Percentiles rank a stretch among this genome's conserved stretches.
These are phyloP conservation scores for Chalaropsis thielavioides DNA, from an alignment of 2,329 filamentous ascomycete genomes.

Conservation along the genomic window DNA sequence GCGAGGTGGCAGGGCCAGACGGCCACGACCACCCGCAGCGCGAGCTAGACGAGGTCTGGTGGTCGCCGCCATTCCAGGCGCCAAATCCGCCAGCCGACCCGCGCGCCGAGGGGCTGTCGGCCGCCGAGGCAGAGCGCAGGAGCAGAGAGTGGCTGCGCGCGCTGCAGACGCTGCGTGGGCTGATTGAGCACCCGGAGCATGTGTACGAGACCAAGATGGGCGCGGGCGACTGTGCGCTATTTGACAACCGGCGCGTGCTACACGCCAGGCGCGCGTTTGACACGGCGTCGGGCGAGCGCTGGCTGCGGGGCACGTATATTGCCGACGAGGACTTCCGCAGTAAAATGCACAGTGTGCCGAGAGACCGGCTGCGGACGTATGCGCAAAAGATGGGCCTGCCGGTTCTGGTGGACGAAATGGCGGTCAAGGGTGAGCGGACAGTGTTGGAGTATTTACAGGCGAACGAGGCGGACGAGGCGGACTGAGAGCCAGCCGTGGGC, in stretches of 20 bases:
- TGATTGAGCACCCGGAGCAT: slow-evolving; percentile 42
- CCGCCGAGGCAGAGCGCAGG: slow-evolving; percentile 14
- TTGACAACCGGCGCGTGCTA: slow-evolving; percentile 73
- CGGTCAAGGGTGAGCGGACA: slow-evolving; percentile 9
- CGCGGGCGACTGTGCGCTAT: slow-evolving; percentile 81
- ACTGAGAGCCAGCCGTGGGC: background rate
- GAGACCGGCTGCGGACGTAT: slow-evolving; percentile 14
- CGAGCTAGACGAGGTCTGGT: slow-evolving; percentile 30
- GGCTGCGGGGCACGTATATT: slow-evolving; percentile 78
- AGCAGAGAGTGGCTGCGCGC: slow-evolving; percentile 32
- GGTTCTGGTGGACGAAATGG: background rate
- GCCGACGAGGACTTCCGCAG: slow-evolving; percentile 36
- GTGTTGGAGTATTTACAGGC: slow-evolving; percentile 15
- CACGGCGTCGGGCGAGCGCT: slow-evolving; percentile 49
- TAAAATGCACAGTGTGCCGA: slow-evolving; percentile 19
- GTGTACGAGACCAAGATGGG: slow-evolving; percentile 58
- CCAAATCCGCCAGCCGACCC: slow-evolving; percentile 27
- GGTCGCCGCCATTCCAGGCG: slow-evolving; percentile 70
- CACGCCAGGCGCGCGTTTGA: slow-evolving; percentile 74
- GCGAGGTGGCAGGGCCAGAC: background rate
- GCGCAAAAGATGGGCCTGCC: slow-evolving; percentile 13
- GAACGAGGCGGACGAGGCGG: background rate
- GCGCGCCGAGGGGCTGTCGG: background rate
- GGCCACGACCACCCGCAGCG: background rate
- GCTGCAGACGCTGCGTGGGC: slow-evolving; percentile 39